phyloP scores from a whole-genome alignment of 139 green algal species.

The Edaphochlamys debaryana region DNA sequence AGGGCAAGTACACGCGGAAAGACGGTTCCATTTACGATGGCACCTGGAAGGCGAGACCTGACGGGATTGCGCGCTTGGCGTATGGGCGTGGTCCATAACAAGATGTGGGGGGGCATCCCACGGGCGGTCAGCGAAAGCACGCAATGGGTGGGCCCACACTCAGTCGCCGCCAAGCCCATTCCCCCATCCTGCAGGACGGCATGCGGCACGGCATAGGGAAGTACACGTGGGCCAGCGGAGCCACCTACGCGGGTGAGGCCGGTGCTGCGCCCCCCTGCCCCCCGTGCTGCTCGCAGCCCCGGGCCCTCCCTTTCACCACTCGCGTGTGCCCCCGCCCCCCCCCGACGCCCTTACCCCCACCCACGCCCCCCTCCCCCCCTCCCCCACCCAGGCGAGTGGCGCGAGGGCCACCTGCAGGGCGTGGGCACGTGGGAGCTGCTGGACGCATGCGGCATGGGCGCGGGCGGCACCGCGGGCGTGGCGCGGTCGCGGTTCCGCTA shows the following conservation, averaged over 20 bases:
- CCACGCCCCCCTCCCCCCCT: neutral
- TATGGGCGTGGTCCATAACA: neutral
- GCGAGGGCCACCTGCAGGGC: slow-evolving; percentile 81
- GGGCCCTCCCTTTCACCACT: neutral
- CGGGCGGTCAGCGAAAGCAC: too few relatives aligned
- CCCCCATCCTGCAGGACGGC: slow-evolving; percentile 52
- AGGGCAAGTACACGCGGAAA: slow-evolving; percentile 81
- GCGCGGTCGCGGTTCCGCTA: too few relatives aligned
- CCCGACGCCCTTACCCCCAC: neutral
- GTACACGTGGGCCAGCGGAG: slow-evolving; percentile 79
- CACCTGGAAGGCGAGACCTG: slow-evolving; percentile 68
- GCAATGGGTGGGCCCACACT: too few relatives aligned
- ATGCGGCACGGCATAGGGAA: slow-evolving; percentile 77
- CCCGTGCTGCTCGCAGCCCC: too few relatives aligned
- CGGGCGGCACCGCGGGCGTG: too few relatives aligned
- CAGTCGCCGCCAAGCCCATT: neutral
- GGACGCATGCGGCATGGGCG: too few relatives aligned
- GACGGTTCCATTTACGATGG: slow-evolving; percentile 80
- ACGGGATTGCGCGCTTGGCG: neutral
- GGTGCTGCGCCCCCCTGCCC: neutral
- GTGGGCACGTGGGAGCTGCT: slow-evolving; percentile 72
- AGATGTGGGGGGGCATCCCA: neutral
- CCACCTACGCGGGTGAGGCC: slow-evolving; percentile 64
- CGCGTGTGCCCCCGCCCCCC: neutral
- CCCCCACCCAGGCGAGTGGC: slow-evolving; percentile 72